Evolutionary conservation across 176 grass and related monocot genomes (phyloP), one percentile per base, ranked within the genome.

Genomic region (Lolium multiflorum): DNA sequence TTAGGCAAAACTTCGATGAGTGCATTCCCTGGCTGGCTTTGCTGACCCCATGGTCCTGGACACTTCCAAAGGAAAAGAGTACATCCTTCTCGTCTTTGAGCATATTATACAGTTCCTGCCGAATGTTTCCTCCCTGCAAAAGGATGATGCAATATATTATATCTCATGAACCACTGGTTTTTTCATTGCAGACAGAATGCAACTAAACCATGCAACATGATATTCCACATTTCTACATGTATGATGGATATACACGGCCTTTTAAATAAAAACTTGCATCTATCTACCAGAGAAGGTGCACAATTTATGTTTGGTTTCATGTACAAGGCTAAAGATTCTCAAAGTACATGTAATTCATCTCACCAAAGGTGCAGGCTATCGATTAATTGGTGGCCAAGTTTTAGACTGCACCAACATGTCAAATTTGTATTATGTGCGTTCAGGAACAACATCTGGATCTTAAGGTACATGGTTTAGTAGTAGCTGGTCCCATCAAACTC

Each of bases 1-100:
- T 97, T 25, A 97, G 87, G 77, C 95, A 97, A 71, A 95, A 97
- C 46, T 95, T 97, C 21, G 95, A 95, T 16, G 87, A 85, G 18
- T 89, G 89, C 95, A 97, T 97, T 66, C 92, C 92, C 81, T 90
- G 89, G 49, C 90, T 91, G 22, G 95, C 91, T 84, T 93, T 91
- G 69, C 85, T 94, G 71, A 91, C 90, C 15, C 95, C 95, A 71
- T 97, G 93, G 21, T 87, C 95, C 88, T 92, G 88, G 82, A 97
- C 90, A 4, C 92, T 97, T 60, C 95, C 95, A 6, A 93, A 95
- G 72, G 86, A 86, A 44, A 97, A 97, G 18, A 90, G 84, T 63
- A 97, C 92, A 71, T 91, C 90, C 9, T 97, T 97, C 78, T 97
- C 89, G 0, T 93, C 85, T 64, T 91, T 90, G 17, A 97, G 89